Evolutionary conservation across 306 rosid genomes (phyloP).

Genomic region (Quercus suber): DNA sequence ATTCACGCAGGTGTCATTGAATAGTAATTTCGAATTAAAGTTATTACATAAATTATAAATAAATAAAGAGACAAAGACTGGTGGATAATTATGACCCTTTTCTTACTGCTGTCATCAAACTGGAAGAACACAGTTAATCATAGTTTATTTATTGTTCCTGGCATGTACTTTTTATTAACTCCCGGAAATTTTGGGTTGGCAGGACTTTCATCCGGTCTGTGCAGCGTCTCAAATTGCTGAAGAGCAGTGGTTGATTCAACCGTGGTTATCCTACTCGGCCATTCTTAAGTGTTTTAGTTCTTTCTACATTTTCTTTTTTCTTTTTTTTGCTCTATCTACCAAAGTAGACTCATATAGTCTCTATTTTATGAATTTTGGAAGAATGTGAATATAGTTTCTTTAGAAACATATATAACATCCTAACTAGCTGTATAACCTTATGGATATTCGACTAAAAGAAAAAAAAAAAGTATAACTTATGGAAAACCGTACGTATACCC

Average conservation of each 20-base stretch:
- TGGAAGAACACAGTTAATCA: no score
- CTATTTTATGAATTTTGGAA: neutral
- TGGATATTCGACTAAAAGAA: neutral
- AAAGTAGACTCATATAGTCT: neutral
- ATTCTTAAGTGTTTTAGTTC: neutral
- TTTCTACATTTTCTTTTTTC: neutral
- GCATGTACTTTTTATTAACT: neutral
- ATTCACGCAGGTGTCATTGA: no score
- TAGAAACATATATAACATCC: neutral
- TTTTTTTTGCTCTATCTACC: no score
- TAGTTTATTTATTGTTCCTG: neutral
- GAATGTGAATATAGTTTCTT: conserved; percentile 2
- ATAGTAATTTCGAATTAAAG: no score
- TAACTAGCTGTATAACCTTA: neutral
- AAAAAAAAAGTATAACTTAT: neutral
- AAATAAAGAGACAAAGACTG: no score
- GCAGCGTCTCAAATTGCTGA: conserved; percentile 58
- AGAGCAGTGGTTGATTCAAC: conserved; percentile 23
- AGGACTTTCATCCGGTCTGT: conserved; percentile 55
- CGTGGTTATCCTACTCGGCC: neutral
- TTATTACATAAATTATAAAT: no score
- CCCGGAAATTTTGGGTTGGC: conserved; percentile 1
- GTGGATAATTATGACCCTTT: no score
- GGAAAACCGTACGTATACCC: no score
- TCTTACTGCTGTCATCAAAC: no score